A percentile compares a stretch with the other conserved stretches of the same genome.
Conservation (phyloP, 2,329 filamentous ascomycete genomes). For the Rhexocercosporidium sp. region DNA sequence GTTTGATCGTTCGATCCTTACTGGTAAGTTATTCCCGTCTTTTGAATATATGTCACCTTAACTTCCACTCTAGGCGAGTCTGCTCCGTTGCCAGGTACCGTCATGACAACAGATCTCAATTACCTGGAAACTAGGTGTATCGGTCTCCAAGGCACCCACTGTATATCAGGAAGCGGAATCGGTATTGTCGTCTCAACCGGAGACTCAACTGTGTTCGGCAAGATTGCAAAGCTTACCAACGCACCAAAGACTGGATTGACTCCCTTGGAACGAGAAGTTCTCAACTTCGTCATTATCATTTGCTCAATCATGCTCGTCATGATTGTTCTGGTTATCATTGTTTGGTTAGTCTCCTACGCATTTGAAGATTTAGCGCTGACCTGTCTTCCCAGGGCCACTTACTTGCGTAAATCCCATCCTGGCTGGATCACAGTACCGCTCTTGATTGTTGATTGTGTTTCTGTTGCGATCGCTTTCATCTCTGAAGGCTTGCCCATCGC, state of each 20-base stretch:
- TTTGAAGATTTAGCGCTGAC: no score
- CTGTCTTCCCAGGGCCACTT: no score
- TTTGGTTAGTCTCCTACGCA: no score
- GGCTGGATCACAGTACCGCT: conserved; percentile 74
- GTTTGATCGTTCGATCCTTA: conserved; percentile 76
- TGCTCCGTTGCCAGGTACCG: conserved; percentile 64
- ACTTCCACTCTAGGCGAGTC: conserved; percentile 60
- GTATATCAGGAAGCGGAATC: conserved; percentile 68
- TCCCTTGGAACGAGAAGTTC: conserved; percentile 72
- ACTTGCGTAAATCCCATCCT: conserved; percentile 69
- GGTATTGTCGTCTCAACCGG: conserved; percentile 76
- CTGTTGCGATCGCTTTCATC: conserved; percentile 76
- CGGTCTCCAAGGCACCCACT: conserved; percentile 80
- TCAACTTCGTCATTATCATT: conserved; percentile 75
- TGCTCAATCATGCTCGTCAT: conserved; percentile 69
- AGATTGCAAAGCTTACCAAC: conserved; percentile 74
- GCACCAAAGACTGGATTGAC: conserved; percentile 71
- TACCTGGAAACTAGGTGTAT: conserved; percentile 80
- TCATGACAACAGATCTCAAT: conserved; percentile 72
- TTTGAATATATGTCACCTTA: not conserved
- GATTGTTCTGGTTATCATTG: conserved; percentile 66
- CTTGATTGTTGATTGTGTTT: conserved; percentile 75
- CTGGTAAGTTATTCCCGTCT: conserved; percentile 51
- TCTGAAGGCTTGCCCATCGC: conserved; percentile 76
- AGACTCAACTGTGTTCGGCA: conserved; percentile 75